A percentile compares a stretch with the other conserved stretches of the same genome.
Evolutionary conservation across 305 asterid genomes (phyloP).

Genomic region (Fraxinus angustifolia): DNA sequence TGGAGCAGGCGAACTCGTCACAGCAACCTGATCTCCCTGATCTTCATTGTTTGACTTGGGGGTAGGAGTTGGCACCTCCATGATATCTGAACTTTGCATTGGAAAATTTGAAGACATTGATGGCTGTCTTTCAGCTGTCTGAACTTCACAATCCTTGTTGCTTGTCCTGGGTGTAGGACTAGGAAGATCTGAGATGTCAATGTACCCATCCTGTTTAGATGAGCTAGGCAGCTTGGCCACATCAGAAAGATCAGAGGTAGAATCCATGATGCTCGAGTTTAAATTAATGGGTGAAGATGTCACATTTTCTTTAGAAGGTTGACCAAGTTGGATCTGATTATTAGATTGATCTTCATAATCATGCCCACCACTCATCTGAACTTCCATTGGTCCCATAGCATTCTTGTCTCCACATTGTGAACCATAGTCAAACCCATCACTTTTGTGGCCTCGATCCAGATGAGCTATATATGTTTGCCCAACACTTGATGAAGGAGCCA

Average conservation of each 20-base stretch:
- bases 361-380: conserved; percentile 25
- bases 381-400: conserved; percentile 22
- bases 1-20: conserved; percentile 34
- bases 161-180: conserved; percentile 10
- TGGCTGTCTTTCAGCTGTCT: not conserved
- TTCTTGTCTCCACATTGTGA: conserved; percentile 33
- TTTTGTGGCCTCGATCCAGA: not conserved
- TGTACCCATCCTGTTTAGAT: conserved; percentile 30
- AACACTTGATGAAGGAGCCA: conserved; percentile 29
- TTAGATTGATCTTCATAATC: conserved; percentile 35
- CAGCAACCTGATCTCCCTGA: conserved; percentile 31
- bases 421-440: conserved; percentile 25
- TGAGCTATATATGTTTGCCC: conserved; percentile 7
- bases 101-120: not conserved
- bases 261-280: conserved; percentile 38
- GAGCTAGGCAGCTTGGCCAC: conserved; percentile 34
- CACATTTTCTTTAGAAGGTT: conserved; percentile 45
- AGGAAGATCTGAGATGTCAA: conserved; percentile 39
- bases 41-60: conserved; percentile 43
- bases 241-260: conserved; percentile 32
- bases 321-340: conserved; percentile 26
- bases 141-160: not conserved
- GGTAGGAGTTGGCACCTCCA: conserved; percentile 55
- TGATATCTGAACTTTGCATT: not conserved
- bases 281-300: conserved; percentile 41